Percentiles rank a stretch among this genome's conserved stretches.
Conservation (phyloP, 129 eudicot species). For the Calendula officinalis region DNA sequence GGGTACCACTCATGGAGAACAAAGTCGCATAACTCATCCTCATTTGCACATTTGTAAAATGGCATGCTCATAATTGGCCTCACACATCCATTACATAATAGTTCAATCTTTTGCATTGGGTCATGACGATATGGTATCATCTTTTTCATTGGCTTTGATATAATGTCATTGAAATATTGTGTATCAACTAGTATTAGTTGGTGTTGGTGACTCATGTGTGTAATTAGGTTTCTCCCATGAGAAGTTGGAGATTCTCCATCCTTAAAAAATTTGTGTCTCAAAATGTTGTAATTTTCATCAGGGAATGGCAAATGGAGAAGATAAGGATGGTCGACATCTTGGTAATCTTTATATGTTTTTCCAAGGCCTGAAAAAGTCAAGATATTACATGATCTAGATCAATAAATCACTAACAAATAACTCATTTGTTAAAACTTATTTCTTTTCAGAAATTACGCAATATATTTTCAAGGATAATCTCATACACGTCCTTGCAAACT, state of each 20-base stretch:
- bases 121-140: neutral
- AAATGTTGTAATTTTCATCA: neutral
- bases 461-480: no score
- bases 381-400: no score
- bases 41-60: slow-evolving; percentile 15
- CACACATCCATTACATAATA: slow-evolving; percentile 17
- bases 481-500: no score
- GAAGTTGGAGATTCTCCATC: neutral
- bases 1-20: slow-evolving; percentile 23
- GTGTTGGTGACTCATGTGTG: slow-evolving; percentile 17
- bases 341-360: neutral
- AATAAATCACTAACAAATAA: no score
- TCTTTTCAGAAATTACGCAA: no score
- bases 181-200: neutral
- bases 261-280: neutral
- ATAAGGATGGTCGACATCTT: slow-evolving; percentile 5
- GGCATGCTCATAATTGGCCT: slow-evolving; percentile 12
- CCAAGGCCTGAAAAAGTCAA: neutral
- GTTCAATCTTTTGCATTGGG: slow-evolving; percentile 17
- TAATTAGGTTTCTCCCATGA: neutral
- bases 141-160: neutral
- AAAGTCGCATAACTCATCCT: neutral
- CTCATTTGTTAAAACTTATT: no score
- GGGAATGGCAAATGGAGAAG: slow-evolving; percentile 4
- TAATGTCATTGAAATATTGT: neutral